phyloP scores from a whole-genome alignment of 257 asterid genomes.

The Paulownia fortunei region DNA sequence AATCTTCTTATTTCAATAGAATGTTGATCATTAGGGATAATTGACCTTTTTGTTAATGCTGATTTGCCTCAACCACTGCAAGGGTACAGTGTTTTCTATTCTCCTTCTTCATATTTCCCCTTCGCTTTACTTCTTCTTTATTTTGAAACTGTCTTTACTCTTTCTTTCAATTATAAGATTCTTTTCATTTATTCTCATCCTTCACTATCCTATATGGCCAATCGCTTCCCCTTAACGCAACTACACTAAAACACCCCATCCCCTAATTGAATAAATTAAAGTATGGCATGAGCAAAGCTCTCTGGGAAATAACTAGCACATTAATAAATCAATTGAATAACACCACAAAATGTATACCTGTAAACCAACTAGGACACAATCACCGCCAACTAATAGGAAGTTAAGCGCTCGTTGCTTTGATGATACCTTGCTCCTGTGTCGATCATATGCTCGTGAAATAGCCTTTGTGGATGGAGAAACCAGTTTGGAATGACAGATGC shows the following conservation, averaged over 20 bases:
- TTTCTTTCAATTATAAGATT: conserved; percentile 4
- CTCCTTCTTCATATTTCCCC: not conserved
- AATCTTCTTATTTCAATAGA: not conserved
- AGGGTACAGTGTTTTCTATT: not conserved
- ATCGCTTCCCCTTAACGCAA: not conserved
- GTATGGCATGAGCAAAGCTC: not conserved
- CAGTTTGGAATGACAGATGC: conserved; percentile 84
- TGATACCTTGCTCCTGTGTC: conserved; percentile 66
- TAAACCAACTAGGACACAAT: conserved; percentile 75
- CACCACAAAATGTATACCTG: conserved; percentile 48
- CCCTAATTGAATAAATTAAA: not conserved
- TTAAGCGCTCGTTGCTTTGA: conserved; percentile 76
- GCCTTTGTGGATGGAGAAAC: conserved; percentile 66
- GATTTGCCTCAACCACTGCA: not conserved
- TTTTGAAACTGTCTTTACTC: not conserved
- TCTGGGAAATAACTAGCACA: conserved; percentile 12
- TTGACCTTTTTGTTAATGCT: not conserved
- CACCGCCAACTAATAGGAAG: conserved; percentile 71
- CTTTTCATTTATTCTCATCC: conserved; percentile 7
- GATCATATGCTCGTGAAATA: conserved; percentile 75
- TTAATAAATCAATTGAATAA: not conserved
- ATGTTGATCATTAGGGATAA: not conserved
- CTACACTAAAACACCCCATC: not conserved
- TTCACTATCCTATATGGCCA: not conserved
- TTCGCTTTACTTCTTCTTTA: not conserved